Conservation (phyloP, 345 rosid genomes). For the sweet orange (Citrus sinensis) region DNA sequence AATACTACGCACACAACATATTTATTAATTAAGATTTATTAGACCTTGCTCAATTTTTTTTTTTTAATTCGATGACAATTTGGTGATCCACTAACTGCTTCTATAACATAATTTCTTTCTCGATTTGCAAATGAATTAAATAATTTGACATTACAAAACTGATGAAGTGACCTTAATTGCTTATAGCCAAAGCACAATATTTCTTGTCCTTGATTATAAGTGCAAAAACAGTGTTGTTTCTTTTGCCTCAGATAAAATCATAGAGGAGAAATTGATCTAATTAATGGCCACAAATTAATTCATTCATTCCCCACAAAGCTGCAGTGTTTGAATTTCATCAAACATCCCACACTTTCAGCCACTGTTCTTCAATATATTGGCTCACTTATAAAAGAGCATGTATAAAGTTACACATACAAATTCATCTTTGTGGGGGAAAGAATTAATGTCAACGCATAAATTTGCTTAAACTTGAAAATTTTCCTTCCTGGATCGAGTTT, state of each 20-base stretch:
- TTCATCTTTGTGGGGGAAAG: background rate
- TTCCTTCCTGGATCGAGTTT: background rate
- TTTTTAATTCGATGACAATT: background rate
- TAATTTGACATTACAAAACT: background rate
- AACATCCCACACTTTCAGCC: background rate
- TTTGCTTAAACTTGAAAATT: background rate
- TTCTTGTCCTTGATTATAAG: no score
- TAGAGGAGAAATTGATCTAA: no score
- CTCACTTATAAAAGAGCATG: background rate
- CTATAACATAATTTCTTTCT: background rate
- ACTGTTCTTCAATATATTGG: background rate
- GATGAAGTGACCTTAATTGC: background rate
- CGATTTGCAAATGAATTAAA: background rate
- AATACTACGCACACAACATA: background rate
- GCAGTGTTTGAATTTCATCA: background rate
- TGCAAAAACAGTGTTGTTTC: no score
- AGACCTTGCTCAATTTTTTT: no score
- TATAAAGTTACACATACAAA: background rate
- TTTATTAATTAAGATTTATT: no score
- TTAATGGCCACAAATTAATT: background rate
- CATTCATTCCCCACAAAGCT: background rate
- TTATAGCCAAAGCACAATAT: no score
- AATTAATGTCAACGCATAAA: background rate
- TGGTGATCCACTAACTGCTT: background rate
- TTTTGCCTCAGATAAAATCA: no score